Conservation (phyloP, 2,329 filamentous ascomycete species). For the Pseudomassariella vexata region DNA sequence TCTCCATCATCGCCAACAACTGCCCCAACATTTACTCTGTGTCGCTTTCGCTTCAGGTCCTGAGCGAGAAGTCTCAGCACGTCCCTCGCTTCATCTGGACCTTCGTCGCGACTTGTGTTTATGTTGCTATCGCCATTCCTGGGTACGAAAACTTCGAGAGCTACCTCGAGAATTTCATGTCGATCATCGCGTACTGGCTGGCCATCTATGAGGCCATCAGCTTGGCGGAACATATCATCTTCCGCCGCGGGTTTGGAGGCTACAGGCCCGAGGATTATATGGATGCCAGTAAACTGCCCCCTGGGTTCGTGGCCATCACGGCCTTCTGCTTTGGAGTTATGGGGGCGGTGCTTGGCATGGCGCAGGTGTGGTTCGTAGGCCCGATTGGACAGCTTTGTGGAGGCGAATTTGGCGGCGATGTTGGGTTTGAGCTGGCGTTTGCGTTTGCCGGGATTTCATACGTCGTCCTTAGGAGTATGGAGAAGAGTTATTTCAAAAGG, state of each 20-base stretch:
- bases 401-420: slow-evolving; percentile 37
- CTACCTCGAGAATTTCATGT: slow-evolving; percentile 66
- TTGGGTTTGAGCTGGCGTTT: slow-evolving; percentile 60
- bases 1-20: slow-evolving; percentile 66
- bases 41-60: slow-evolving; percentile 60
- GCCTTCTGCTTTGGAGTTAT: slow-evolving; percentile 60
- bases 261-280: slow-evolving; percentile 58
- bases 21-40: slow-evolving; percentile 69
- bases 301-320: slow-evolving; percentile 55
- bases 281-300: slow-evolving; percentile 50
- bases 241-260: slow-evolving; percentile 54
- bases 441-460: slow-evolving; percentile 51
- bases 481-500: slow-evolving; percentile 33
- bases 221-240: slow-evolving; percentile 62
- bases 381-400: slow-evolving; percentile 59
- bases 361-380: slow-evolving; percentile 63
- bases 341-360: slow-evolving; percentile 66
- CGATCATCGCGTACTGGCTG: slow-evolving; percentile 66
- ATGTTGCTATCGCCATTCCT: slow-evolving; percentile 64
- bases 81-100: slow-evolving; percentile 67
- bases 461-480: slow-evolving; percentile 38
- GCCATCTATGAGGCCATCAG: slow-evolving; percentile 66
- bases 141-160: slow-evolving; percentile 60
- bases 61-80: slow-evolving; percentile 50
- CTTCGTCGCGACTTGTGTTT: slow-evolving; percentile 53